phyloP scores from a whole-genome alignment of 106 monocot genomes.

The Acanthochlamys bracteata region DNA sequence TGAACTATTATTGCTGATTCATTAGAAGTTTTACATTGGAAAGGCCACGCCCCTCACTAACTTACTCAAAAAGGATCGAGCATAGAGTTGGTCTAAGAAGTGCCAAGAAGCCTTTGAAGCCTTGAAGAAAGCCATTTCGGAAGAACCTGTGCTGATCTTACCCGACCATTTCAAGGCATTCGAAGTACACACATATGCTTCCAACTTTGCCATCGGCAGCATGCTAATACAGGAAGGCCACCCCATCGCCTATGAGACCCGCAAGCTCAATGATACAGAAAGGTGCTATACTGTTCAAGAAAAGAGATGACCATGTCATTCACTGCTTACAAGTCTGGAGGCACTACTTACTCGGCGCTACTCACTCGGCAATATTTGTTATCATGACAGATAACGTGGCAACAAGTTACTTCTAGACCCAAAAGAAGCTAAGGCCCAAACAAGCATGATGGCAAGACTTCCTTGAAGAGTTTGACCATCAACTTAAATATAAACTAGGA shows the following conservation, averaged over 20 bases:
- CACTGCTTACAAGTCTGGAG: not conserved
- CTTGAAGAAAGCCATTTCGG: not conserved
- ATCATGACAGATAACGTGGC: not conserved
- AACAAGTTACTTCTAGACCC: not conserved
- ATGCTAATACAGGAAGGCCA: conserved; percentile 5
- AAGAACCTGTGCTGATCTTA: not conserved
- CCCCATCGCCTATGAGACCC: not conserved
- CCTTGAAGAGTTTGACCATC: not conserved
- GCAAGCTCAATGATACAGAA: conserved; percentile 4
- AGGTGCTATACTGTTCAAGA: not conserved
- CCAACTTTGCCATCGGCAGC: not conserved
- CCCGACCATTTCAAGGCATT: not conserved
- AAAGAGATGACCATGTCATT: not conserved
- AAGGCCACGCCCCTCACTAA: not conserved
- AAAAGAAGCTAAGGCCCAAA: not conserved
- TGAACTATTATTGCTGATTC: conserved; percentile 1
- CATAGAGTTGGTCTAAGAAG: not conserved
- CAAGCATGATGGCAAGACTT: conserved; percentile 1
- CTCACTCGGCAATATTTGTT: not conserved
- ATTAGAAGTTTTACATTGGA: not conserved
- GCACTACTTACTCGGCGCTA: not conserved
- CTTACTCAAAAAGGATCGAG: not conserved
- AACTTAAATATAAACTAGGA: not conserved
- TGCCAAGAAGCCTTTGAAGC: not conserved
- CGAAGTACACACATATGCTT: not conserved